Conservation (phyloP, 2,329 filamentous ascomycete genomes). For the Paraphaeosphaeria sporulosa region DNA sequence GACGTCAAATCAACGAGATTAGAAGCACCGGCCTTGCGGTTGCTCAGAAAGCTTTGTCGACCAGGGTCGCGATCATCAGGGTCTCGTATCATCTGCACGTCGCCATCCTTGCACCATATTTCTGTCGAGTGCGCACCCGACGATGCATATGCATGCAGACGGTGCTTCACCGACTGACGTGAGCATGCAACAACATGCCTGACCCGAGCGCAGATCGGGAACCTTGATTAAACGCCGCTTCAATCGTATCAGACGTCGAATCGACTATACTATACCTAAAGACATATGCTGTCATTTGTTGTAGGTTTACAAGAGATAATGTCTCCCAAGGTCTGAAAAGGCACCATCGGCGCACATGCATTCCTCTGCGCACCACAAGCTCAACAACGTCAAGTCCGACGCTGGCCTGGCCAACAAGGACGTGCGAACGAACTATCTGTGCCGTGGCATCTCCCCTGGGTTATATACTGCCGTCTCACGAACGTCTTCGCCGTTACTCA, state of each 20-base stretch:
- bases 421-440: too few species aligned
- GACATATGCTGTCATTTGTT: too few species aligned
- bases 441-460: not conserved
- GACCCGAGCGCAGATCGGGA: conserved; percentile 9
- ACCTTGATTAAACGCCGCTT: not conserved
- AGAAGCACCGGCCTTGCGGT: not conserved
- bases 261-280: not conserved
- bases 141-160: conserved; percentile 1
- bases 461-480: not conserved
- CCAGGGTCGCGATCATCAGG: not conserved
- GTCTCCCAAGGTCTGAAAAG: too few species aligned
- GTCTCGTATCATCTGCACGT: not conserved
- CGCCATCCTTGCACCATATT: too few species aligned
- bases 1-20: not conserved
- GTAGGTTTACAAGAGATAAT: too few species aligned
- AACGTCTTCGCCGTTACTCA: too few species aligned
- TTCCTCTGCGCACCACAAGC: too few species aligned
- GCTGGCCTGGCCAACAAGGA: too few species aligned
- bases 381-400: too few species aligned
- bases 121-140: not conserved
- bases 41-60: not conserved
- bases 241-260: not conserved
- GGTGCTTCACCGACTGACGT: conserved; percentile 11
- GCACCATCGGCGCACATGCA: too few species aligned
- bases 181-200: conserved; percentile 6